A percentile compares a stretch with the other conserved stretches of the same genome.
Conservation (phyloP, 169 alveolate genomes). For the Plasmodium cynomolgi region DNA sequence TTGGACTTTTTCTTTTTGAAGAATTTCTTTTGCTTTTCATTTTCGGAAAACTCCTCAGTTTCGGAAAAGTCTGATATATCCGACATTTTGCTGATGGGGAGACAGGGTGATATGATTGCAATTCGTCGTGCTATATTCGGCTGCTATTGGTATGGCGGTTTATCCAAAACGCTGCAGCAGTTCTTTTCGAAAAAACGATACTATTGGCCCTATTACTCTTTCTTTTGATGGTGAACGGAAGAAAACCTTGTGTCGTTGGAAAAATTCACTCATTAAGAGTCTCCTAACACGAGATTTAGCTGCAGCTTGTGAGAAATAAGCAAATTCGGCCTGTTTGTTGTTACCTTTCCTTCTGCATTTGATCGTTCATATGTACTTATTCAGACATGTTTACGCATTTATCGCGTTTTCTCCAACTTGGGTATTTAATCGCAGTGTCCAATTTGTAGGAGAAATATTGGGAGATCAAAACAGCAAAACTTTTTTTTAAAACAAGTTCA, state of each 20-base stretch:
- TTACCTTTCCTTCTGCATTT: not conserved
- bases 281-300: not conserved
- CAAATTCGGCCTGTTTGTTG: not conserved
- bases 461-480: not conserved
- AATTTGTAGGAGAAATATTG: not conserved
- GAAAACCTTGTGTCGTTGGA: not conserved
- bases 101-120: not conserved
- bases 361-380: not conserved
- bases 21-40: slow-evolving; percentile 18
- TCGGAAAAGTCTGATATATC: slow-evolving; percentile 65
- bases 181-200: not conserved
- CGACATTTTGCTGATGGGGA: slow-evolving; percentile 8
- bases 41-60: slow-evolving; percentile 15
- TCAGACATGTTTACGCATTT: not conserved
- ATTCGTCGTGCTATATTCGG: not conserved
- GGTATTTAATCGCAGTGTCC: not conserved
- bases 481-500: not conserved
- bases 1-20: slow-evolving; percentile 1
- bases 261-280: not conserved
- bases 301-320: not conserved
- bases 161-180: not conserved
- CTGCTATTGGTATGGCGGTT: not conserved
- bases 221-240: not conserved
- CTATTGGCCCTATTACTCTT: not conserved
- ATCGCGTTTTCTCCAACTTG: not conserved